Evolutionary conservation across 1,139 yeast species (phyloP).

Genomic region (Yamadazyma jaroonii): DNA sequence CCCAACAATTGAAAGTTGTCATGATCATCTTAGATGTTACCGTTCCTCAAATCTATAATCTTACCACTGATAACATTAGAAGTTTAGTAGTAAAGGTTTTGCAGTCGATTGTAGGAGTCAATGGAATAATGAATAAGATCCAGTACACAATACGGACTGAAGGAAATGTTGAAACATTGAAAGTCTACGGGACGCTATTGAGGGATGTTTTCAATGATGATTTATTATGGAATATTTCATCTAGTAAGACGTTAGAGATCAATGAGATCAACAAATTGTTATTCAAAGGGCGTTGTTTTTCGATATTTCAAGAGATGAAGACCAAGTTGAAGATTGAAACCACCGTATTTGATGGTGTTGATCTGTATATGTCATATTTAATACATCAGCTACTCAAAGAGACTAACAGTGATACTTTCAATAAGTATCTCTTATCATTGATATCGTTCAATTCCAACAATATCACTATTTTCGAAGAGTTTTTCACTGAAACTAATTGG

Average conservation of each 20-base stretch:
- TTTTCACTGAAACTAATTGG: constrained; percentile 23
- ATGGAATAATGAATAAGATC: constrained; percentile 9
- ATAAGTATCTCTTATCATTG: constrained; percentile 23
- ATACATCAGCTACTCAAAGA: constrained; percentile 1
- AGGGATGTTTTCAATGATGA: constrained; percentile 18
- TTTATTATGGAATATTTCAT: constrained; percentile 15
- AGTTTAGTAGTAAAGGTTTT: constrained; percentile 4
- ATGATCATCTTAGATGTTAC: constrained; percentile 23
- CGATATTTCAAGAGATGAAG: constrained; percentile 21
- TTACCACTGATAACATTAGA: background rate
- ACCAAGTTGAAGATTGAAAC: constrained; percentile 11
- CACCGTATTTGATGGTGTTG: background rate
- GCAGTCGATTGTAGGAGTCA: constrained; percentile 9
- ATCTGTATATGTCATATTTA: constrained; percentile 4
- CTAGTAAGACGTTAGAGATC: constrained; percentile 13
- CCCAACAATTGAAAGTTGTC: constrained; percentile 13
- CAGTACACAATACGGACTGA: background rate
- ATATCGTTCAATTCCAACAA: constrained; percentile 20
- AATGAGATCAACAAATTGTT: constrained; percentile 38
- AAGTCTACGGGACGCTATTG: constrained; percentile 13
- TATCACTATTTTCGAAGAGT: constrained; percentile 20
- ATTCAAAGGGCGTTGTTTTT: constrained; percentile 31
- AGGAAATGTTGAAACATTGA: constrained; percentile 1
- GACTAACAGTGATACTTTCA: constrained; percentile 11
- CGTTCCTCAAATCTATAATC: constrained; percentile 8